Base-by-base conservation (phyloP, 225 moss, liverwort and hornwort genomes). In the Takakia lepidozioides region DNA sequence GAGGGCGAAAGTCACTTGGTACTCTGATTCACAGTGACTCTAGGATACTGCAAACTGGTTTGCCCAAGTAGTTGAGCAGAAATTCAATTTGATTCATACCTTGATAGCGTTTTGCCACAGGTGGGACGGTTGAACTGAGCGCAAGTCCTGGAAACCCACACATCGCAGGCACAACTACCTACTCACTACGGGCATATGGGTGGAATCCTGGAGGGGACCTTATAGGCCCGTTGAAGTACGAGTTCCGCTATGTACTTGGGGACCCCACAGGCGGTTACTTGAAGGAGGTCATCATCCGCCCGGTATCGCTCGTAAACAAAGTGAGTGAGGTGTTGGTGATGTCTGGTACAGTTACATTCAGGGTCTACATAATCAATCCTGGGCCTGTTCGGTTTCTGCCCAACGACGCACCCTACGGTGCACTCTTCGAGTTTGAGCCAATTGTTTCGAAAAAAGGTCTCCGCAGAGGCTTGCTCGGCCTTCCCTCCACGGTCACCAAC, bases 401-500 rank as follows among this genome's bases (percentile, higher is more conserved):
- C 13, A 74, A 74, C 28, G 82, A 82, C 20, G 47, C 38, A 29
- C 82, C 82, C 25, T 70, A 69, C 0, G 74, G 82, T 8, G 63
- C 59, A 0, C 55, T 70, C 4, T 82, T 69, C 27, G 66, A 70
- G 1, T 73, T 82, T 38, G 73, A 70, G 1, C 38, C 66, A 19
- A 54, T 82, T 0, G 36, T 56, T 7, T 70, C 74, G 15, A 60
- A 66, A 0, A 73, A 73, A 50, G 63, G 61, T 9, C 65, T 3
- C 21, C 55, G 69, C 48, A 39, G 63, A 18, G 63, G 48, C 25
- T 48, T 73, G 3, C 19, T 73, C 3, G 59, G 38, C 2, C 18
- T 50, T 38, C 49, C 51, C 1, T 64, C 67, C 0, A 37, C 68
- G 9, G 0, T 64, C 0, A 64, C 69, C 34, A 66, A 67, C 21